These are phyloP conservation scores for Apiotrichum brassicae DNA, from an alignment of 1,284 basidiomycete genomes.

Conservation along the genomic window DNA sequence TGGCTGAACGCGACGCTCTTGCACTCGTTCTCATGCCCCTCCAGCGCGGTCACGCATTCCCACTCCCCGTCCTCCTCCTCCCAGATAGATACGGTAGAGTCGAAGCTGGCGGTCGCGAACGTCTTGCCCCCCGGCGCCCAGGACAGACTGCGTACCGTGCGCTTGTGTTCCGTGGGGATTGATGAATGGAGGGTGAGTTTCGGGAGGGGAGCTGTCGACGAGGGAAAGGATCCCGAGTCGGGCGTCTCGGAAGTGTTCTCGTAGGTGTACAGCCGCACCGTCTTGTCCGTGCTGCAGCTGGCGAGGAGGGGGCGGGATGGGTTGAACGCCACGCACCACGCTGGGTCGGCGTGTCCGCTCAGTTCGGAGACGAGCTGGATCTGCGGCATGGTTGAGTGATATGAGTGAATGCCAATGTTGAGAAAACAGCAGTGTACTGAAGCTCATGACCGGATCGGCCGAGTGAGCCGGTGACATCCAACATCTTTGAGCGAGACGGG, in stretches of 20 bases:
- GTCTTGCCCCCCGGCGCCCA: constrained; percentile 86
- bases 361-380: constrained; percentile 38
- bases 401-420: too few species aligned
- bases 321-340: constrained; percentile 91
- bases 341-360: constrained; percentile 71
- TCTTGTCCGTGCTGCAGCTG: constrained; percentile 90
- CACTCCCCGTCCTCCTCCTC: constrained; percentile 55
- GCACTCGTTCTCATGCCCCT: constrained; percentile 97
- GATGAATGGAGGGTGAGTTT: constrained; percentile 57
- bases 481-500: too few species aligned
- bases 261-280: constrained; percentile 79
- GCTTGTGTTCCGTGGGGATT: constrained; percentile 76
- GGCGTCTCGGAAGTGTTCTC: constrained; percentile 30
- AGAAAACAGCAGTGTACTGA: too few species aligned
- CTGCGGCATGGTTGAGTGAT: constrained; percentile 24
- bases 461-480: too few species aligned
- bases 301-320: constrained; percentile 74
- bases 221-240: constrained; percentile 6
- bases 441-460: too few species aligned
- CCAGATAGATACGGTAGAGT: constrained; percentile 89
- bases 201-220: constrained; percentile 23
- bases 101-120: constrained; percentile 93
- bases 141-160: constrained; percentile 81
- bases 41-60: constrained; percentile 67
- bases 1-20: constrained; percentile 84